Percentiles rank a stretch among this genome's conserved stretches.
These are phyloP conservation scores for Cephalotrichum gorgonifer DNA, from an alignment of 2,329 filamentous ascomycete genomes.

Conservation along the genomic window DNA sequence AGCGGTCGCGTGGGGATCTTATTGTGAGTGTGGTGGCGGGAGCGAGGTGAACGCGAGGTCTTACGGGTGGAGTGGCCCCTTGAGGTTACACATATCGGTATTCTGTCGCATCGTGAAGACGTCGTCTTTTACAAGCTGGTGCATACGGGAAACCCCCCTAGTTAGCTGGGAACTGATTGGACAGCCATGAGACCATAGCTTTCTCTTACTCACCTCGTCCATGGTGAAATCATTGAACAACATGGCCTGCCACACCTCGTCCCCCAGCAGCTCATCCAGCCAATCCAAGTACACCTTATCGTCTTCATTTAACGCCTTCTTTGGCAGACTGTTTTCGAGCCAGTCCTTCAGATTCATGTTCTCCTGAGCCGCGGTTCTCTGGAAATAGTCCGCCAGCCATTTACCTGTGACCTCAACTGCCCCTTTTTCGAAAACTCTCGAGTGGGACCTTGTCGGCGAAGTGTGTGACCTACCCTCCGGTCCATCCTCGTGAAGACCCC, in stretches of 20 bases:
- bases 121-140: constrained; percentile 13
- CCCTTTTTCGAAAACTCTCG: constrained; percentile 8
- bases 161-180: background rate
- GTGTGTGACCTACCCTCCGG: constrained; percentile 19
- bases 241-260: constrained; percentile 19
- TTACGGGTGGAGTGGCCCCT: constrained; percentile 14
- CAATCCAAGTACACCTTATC: constrained; percentile 12
- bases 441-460: constrained; percentile 16
- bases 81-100: constrained; percentile 5
- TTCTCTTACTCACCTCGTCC: constrained; percentile 14
- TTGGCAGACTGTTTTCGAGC: constrained; percentile 8
- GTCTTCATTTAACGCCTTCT: constrained; percentile 5
- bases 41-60: background rate
- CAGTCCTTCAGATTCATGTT: constrained; percentile 12
- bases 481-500: constrained; percentile 16
- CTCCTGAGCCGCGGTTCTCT: constrained; percentile 6
- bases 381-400: constrained; percentile 12
- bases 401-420: constrained; percentile 9
- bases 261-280: constrained; percentile 14
- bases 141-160: constrained; percentile 1
- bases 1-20: background rate
- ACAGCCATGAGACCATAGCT: background rate
- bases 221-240: constrained; percentile 19
- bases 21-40: background rate
- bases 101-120: constrained; percentile 13